Conservation (phyloP, 208 protist genomes). For the Acanthamoeba healyi region DNA sequence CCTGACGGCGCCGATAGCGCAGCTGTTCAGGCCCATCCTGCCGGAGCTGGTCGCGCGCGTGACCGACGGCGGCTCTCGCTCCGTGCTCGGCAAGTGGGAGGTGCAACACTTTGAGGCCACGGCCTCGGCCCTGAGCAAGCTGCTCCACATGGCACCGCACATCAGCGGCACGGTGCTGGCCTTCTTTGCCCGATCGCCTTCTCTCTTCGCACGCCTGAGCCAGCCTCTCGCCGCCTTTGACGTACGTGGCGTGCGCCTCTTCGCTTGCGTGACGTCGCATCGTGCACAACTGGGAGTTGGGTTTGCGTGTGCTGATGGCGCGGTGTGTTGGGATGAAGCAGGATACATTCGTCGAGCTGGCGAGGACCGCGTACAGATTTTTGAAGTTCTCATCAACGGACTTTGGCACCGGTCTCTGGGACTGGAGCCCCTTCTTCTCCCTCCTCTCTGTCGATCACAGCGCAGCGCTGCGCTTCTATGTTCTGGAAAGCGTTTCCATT, state of each 20-base stretch:
- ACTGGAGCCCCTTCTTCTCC: constrained; percentile 72
- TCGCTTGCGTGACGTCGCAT: background rate
- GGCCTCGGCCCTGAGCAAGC: constrained; percentile 60
- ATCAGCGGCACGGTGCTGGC: constrained; percentile 52
- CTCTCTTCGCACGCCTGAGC: constrained; percentile 65
- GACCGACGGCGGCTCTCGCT: background rate
- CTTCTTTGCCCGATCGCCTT: constrained; percentile 34
- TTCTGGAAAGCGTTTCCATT: constrained; percentile 29
- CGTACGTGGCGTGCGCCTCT: background rate
- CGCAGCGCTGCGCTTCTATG: constrained; percentile 31
- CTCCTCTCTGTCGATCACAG: constrained; percentile 8
- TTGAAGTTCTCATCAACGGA: constrained; percentile 53
- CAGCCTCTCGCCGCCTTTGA: background rate
- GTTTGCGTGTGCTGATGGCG: background rate
- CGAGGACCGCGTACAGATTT: constrained; percentile 50
- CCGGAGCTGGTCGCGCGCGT: constrained; percentile 42
- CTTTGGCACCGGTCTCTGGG: constrained; percentile 62
- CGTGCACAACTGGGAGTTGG: background rate
- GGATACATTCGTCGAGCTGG: constrained; percentile 47
- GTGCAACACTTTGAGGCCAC: constrained; percentile 32
- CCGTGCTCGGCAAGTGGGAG: constrained; percentile 14
- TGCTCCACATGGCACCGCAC: constrained; percentile 64
- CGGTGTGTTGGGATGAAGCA: background rate
- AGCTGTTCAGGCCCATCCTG: constrained; percentile 65
- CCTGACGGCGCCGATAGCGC: constrained; percentile 48